Percentiles rank a stretch among this genome's conserved stretches.
phyloP scores from a whole-genome alignment of 2,329 filamentous ascomycete genomes.

The Penicillium nordicum region DNA sequence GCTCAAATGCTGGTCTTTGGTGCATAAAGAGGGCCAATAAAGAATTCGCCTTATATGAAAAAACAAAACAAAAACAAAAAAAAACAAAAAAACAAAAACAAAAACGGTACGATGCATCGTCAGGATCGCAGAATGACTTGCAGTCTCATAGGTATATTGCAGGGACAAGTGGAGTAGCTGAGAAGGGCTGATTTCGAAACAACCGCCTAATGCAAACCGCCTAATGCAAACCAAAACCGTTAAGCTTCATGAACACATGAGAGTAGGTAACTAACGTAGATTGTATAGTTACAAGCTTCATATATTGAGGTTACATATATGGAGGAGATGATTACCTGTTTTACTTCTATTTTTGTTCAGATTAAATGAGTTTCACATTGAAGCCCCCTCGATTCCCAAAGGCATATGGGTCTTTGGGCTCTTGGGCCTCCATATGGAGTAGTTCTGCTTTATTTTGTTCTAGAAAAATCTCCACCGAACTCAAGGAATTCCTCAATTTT shows the following conservation, averaged over 20 bases:
- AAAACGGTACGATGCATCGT: conserved; percentile 7
- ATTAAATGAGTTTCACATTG: conserved; percentile 10
- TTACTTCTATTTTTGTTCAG: background rate
- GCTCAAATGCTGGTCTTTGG: conserved; percentile 20
- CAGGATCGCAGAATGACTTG: conserved; percentile 16
- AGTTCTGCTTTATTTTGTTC: conserved; percentile 10
- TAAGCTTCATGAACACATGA: background rate
- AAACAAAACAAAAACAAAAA: background rate
- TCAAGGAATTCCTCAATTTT: conserved; percentile 13
- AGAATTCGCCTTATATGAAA: background rate
- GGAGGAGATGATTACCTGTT: background rate
- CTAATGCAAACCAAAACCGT: conserved; percentile 1
- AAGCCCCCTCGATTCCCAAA: background rate
- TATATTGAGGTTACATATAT: background rate
- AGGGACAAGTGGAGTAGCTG: conserved; percentile 20
- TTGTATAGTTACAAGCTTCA: background rate
- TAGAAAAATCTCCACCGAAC: conserved; percentile 17
- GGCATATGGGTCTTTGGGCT: conserved; percentile 1
- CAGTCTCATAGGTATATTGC: conserved; percentile 18
- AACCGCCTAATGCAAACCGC: background rate
- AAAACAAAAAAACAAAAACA: background rate
- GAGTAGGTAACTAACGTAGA: background rate
- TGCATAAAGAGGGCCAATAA: conserved; percentile 19
- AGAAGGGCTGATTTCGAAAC: background rate
- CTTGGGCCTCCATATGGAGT: background rate